Evolutionary conservation across 129 eudicot genomes (phyloP).

Genomic region (Dittrichia graveolens): DNA sequence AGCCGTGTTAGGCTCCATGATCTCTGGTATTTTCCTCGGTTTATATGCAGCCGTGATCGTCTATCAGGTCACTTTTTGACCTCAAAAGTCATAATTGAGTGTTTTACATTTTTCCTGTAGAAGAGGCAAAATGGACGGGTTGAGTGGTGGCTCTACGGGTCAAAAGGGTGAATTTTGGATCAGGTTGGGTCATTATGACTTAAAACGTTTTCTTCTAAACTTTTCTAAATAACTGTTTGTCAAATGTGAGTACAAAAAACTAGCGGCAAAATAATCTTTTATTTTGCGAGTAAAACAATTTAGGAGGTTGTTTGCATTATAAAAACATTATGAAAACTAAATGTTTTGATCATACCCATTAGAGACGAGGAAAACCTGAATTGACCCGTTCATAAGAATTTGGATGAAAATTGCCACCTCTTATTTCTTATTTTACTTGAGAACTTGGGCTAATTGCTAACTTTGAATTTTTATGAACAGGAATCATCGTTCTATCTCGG

Average conservation of each 20-base stretch:
- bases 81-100: constrained; percentile 11
- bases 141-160: background rate
- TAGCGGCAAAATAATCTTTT: too few relatives aligned
- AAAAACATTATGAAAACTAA: background rate
- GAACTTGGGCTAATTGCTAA: constrained; percentile 21
- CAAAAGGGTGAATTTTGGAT: background rate
- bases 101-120: background rate
- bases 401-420: background rate
- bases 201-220: background rate
- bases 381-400: background rate
- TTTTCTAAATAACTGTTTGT: too few relatives aligned
- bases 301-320: background rate
- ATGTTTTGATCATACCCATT: background rate
- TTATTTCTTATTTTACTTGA: constrained; percentile 3
- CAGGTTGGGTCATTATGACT: background rate
- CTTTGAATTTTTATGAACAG: constrained; percentile 44
- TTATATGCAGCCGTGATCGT: constrained; percentile 77
- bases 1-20: constrained; percentile 74
- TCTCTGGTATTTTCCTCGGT: constrained; percentile 70
- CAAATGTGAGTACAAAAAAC: too few relatives aligned
- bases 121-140: constrained; percentile 6
- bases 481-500: constrained; percentile 85
- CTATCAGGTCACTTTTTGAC: constrained; percentile 60
- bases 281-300: too few relatives aligned
- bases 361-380: too few relatives aligned